Evolutionary conservation across 352 stramenopile species (phyloP).

Genomic region (Pythium pectinolyticum): DNA sequence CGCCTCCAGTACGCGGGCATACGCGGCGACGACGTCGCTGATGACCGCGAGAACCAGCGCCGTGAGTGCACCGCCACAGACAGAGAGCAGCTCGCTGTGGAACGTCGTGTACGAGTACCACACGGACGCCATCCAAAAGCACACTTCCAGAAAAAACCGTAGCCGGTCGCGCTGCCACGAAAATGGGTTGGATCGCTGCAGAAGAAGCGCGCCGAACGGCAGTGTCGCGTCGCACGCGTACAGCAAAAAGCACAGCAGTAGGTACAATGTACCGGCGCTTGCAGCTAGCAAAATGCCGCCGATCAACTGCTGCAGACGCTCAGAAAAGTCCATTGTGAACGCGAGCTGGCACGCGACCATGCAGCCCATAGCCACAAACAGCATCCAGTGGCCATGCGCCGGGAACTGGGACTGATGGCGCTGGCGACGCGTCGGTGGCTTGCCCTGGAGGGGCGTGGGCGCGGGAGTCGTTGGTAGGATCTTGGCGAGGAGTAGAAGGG

Average conservation of each 20-base stretch:
- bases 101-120: slow-evolving; percentile 66
- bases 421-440: neutral
- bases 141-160: slow-evolving; percentile 68
- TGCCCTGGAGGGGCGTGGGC: neutral
- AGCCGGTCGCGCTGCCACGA: slow-evolving; percentile 52
- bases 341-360: slow-evolving; percentile 34
- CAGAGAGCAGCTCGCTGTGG: slow-evolving; percentile 47
- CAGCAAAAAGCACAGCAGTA: slow-evolving; percentile 50
- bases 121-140: slow-evolving; percentile 70
- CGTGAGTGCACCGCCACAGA: slow-evolving; percentile 39
- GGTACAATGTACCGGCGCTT: slow-evolving; percentile 48
- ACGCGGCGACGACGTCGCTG: slow-evolving; percentile 62
- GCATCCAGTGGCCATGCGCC: slow-evolving; percentile 22
- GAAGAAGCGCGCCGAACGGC: slow-evolving; percentile 44
- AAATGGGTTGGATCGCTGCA: slow-evolving; percentile 52
- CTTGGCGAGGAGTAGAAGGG: slow-evolving; percentile 43
- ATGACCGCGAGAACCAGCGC: slow-evolving; percentile 45
- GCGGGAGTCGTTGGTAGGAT: slow-evolving; percentile 18
- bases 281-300: slow-evolving; percentile 54
- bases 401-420: neutral
- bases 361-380: slow-evolving; percentile 34
- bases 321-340: slow-evolving; percentile 33
- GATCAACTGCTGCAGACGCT: slow-evolving; percentile 48
- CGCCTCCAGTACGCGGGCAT: slow-evolving; percentile 53
- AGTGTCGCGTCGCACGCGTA: slow-evolving; percentile 17